These are phyloP conservation scores for Globisporangium solare DNA, from an alignment of 352 stramenopile genomes.

Conservation along the genomic window DNA sequence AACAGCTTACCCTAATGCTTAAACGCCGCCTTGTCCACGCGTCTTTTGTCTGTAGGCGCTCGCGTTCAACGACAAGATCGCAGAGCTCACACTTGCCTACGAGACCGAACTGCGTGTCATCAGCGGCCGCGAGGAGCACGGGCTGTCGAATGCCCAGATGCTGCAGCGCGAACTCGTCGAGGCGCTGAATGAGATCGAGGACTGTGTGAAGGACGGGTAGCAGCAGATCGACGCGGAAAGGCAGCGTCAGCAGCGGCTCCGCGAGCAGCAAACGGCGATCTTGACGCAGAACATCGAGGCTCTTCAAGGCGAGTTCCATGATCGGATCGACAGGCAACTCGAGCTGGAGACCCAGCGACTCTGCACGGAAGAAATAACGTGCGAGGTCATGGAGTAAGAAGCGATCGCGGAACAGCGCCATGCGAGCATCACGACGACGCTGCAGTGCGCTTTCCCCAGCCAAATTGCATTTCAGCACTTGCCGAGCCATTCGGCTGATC, in stretches of 20 bases:
- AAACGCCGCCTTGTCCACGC: too few species aligned
- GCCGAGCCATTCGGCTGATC: conserved; percentile 35
- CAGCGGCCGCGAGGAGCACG: conserved; percentile 30
- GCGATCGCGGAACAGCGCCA: conserved; percentile 36
- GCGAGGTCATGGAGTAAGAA: conserved; percentile 46
- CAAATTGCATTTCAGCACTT: conserved; percentile 49
- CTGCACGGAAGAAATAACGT: conserved; percentile 26
- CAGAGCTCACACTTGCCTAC: conserved; percentile 44
- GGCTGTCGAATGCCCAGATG: conserved; percentile 45
- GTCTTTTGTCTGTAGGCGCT: conserved; percentile 23
- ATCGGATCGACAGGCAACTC: conserved; percentile 17
- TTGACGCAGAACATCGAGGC: conserved; percentile 31
- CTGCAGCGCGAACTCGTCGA: conserved; percentile 60
- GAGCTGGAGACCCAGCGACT: conserved; percentile 19
- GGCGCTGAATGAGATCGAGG: conserved; percentile 53
- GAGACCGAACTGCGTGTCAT: conserved; percentile 54
- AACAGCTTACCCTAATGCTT: too few species aligned
- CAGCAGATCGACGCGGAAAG: conserved; percentile 43
- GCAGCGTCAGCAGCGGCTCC: conserved; percentile 32
- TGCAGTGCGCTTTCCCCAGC: conserved; percentile 28
- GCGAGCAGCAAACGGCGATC: conserved; percentile 31
- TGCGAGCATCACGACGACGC: conserved; percentile 24
- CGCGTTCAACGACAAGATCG: conserved; percentile 63
- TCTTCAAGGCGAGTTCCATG: conserved; percentile 24
- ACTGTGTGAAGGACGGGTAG: conserved; percentile 35